Evolutionary conservation across 2,329 filamentous ascomycete species (phyloP), one percentile per base, ranked within the genome.

Genomic region (Fusarium sp.): DNA sequence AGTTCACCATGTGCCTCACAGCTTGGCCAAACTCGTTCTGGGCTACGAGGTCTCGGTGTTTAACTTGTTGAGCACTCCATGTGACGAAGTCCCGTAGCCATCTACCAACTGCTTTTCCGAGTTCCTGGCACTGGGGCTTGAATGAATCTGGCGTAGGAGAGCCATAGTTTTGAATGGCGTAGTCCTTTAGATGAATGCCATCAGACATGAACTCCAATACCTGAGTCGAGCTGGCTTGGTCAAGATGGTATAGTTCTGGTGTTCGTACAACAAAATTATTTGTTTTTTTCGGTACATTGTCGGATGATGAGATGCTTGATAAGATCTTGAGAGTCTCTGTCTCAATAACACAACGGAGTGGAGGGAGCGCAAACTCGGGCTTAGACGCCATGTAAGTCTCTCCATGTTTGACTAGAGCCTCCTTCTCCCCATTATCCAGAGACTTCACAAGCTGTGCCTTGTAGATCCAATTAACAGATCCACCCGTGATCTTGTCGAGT

Each of bases 401-500:
- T 51, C 42, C 64, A 2, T 67, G 64, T 24, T 66, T 66, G 18
- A 63, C 38, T 10, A 66, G 17, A n/a, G 44, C 44, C 28, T 66
- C 44, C 18, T 18, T n/a, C 15, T 51, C 42, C 11, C 38, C 35
- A n/a, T 52, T 45, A 13, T 63, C 33, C 13, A 64, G 26, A 17
- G 64, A 51, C 3, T 20, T 51, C 13, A 18, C 26, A 7, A 64
- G 33, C 8, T 28, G n/a, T 22, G 51, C 51, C 13, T 44, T 38
- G 14, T 66, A 57, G 13, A 66, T 66, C 39, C 42, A 64, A 28
- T 66, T 66, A 31, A 57, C 64, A 10, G 63, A 66, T 15, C 64
- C 64, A 22, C 59, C 64, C 28, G 44, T 31, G 38, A 64, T 60
- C 12, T 51, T 33, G 15, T 44, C 35, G 1, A 64, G 36, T 7